A percentile compares a stretch with the other conserved stretches of the same genome.
Conservation (phyloP, 345 rosid genomes). For the Anastatica hierochuntica region DNA sequence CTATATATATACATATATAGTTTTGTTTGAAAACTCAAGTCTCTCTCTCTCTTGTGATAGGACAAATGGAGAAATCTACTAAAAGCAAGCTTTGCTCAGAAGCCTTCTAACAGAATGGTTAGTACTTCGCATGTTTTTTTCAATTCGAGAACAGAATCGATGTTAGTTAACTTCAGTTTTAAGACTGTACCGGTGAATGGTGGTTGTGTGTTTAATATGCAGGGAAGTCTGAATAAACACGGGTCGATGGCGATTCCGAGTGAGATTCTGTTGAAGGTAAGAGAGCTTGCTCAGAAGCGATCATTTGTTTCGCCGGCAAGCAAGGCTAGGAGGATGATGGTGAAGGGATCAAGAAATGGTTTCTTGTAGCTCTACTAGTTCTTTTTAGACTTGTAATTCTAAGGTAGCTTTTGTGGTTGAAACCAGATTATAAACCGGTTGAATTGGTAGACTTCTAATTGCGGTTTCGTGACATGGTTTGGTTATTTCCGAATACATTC, state of each 20-base stretch:
- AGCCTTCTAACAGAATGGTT: constrained; percentile 63
- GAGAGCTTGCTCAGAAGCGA: constrained; percentile 71
- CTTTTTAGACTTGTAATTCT: too few species aligned
- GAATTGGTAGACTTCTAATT: too few species aligned
- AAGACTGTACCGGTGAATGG: not conserved
- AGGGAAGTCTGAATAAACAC: constrained; percentile 58
- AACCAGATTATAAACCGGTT: too few species aligned
- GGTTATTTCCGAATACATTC: too few species aligned
- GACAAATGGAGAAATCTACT: constrained; percentile 95
- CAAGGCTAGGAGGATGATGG: constrained; percentile 30
- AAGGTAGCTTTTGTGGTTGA: too few species aligned
- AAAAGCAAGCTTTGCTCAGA: constrained; percentile 66
- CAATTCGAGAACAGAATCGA: too few species aligned
- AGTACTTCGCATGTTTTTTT: too few species aligned
- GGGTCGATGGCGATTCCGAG: constrained; percentile 59
- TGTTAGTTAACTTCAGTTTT: not conserved
- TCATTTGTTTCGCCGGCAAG: constrained; percentile 33
- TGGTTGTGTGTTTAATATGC: constrained; percentile 3
- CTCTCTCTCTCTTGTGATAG: constrained; percentile 25
- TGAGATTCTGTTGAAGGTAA: constrained; percentile 51
- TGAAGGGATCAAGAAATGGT: constrained; percentile 35
- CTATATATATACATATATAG: not conserved
- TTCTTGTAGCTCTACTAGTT: constrained; percentile 64
- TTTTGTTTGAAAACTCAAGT: not conserved
- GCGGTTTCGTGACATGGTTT: too few species aligned